Evolutionary conservation across 2,329 filamentous ascomycete genomes (phyloP).

Genomic region (Monilinia laxa): DNA sequence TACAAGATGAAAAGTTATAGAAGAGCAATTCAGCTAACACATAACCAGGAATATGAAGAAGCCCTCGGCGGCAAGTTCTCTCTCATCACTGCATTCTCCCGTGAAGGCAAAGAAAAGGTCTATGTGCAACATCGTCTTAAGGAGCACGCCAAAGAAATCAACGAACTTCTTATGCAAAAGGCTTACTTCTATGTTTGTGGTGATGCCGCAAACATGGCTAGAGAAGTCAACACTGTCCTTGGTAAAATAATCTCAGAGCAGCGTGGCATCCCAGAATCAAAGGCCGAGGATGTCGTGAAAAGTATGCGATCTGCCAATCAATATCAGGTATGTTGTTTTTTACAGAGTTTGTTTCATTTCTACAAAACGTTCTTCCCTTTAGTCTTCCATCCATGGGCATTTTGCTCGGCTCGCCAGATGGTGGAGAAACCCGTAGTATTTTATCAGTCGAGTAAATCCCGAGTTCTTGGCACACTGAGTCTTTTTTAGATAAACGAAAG

Average conservation of each 20-base stretch:
- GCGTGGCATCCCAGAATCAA: slow-evolving; percentile 76
- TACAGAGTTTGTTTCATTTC: not conserved
- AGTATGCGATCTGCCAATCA: slow-evolving; percentile 91
- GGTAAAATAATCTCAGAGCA: slow-evolving; percentile 83
- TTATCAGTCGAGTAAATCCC: not conserved
- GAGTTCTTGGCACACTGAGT: not conserved
- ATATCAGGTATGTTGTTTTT: slow-evolving; percentile 70
- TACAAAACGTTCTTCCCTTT: not conserved
- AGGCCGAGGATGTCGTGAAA: slow-evolving; percentile 96
- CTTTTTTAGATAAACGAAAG: slow-evolving; percentile 19
- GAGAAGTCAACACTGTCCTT: slow-evolving; percentile 86
- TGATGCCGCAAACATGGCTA: slow-evolving; percentile 95
- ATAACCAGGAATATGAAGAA: slow-evolving; percentile 71
- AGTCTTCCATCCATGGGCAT: not conserved
- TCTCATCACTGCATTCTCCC: slow-evolving; percentile 92
- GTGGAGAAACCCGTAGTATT: not conserved
- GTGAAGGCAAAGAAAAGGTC: slow-evolving; percentile 81
- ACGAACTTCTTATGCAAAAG: slow-evolving; percentile 79
- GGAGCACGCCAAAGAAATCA: slow-evolving; percentile 79
- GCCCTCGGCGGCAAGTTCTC: slow-evolving; percentile 85
- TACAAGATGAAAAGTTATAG: not conserved
- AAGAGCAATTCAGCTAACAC: slow-evolving; percentile 29
- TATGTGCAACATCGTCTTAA: slow-evolving; percentile 94
- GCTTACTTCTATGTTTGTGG: slow-evolving; percentile 98
- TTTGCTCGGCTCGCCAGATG: not conserved